These are phyloP conservation scores for Nothophytophthora sp. DNA, from an alignment of 352 stramenopile genomes.

Conservation along the genomic window DNA sequence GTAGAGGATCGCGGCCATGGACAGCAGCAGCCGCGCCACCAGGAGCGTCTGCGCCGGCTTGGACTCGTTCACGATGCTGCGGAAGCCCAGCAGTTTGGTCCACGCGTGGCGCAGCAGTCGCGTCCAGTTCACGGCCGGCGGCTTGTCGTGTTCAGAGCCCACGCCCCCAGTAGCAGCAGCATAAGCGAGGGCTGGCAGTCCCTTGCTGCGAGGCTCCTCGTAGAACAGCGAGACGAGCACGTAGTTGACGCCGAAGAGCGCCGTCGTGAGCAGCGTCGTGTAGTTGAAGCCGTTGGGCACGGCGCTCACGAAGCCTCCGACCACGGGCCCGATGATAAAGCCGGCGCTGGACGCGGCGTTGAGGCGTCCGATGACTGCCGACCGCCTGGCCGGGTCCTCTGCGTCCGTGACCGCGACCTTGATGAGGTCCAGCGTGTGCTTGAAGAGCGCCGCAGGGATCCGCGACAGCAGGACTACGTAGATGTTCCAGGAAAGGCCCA, in stretches of 20 bases:
- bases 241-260: conserved; percentile 74
- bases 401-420: conserved; percentile 72
- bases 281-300: conserved; percentile 82
- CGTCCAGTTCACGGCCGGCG: conserved; percentile 28
- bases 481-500: conserved; percentile 78
- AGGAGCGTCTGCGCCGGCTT: conserved; percentile 68
- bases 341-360: conserved; percentile 73
- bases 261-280: conserved; percentile 70
- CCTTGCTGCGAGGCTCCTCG: conserved; percentile 13
- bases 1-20: conserved; percentile 77
- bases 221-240: conserved; percentile 64
- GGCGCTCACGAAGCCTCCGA: conserved; percentile 71
- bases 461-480: conserved; percentile 78
- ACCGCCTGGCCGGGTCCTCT: conserved; percentile 29
- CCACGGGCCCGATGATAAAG: conserved; percentile 73
- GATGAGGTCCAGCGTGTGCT: conserved; percentile 83
- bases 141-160: conserved; percentile 10
- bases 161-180: not conserved
- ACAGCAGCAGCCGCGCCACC: conserved; percentile 66
- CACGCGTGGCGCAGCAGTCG: conserved; percentile 45
- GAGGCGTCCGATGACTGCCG: conserved; percentile 62
- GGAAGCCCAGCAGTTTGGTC: conserved; percentile 65
- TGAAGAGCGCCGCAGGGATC: conserved; percentile 73
- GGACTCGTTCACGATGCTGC: conserved; percentile 60
- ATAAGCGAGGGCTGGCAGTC: not conserved